These are phyloP conservation scores for Plenodomus lindquistii DNA, from an alignment of 2,329 filamentous ascomycete genomes.

Conservation along the genomic window DNA sequence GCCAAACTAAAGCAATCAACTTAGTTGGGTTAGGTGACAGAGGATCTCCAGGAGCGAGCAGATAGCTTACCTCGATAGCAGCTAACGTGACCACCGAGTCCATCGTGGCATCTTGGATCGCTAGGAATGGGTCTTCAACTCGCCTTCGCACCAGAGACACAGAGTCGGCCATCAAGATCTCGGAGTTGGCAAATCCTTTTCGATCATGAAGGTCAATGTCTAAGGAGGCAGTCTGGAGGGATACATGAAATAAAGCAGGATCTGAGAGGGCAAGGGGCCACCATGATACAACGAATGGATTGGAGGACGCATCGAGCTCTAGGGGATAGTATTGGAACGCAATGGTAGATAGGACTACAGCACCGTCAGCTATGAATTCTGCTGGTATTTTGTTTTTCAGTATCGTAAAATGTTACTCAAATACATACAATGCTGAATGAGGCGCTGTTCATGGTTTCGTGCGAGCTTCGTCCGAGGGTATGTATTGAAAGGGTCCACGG, in stretches of 20 bases:
- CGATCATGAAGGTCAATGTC: conserved; percentile 58
- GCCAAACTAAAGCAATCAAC: conserved; percentile 48
- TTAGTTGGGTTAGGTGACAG: conserved; percentile 3
- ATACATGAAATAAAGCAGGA: conserved; percentile 62
- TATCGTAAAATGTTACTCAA: background rate
- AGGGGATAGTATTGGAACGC: conserved; percentile 65
- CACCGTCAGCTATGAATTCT: background rate
- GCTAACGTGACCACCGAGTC: conserved; percentile 62
- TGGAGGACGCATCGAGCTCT: conserved; percentile 57
- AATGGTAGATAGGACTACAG: conserved; percentile 59
- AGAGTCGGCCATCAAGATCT: conserved; percentile 62
- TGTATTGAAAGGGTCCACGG: conserved; percentile 60
- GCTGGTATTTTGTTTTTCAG: background rate
- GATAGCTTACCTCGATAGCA: conserved; percentile 57
- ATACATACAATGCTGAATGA: conserved; percentile 60
- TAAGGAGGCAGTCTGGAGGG: conserved; percentile 61
- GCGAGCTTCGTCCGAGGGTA: conserved; percentile 59
- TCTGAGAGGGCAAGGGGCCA: conserved; percentile 62
- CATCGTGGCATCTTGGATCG: conserved; percentile 59
- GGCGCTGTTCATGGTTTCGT: conserved; percentile 55
- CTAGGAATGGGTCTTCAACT: conserved; percentile 51
- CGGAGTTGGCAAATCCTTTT: conserved; percentile 58
- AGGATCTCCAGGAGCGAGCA: background rate
- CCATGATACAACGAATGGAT: conserved; percentile 63
- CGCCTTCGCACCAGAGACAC: conserved; percentile 58